A percentile compares a stretch with the other conserved stretches of the same genome.
Conservation (phyloP, 306 rosid genomes). For the Cucumis melo region DNA sequence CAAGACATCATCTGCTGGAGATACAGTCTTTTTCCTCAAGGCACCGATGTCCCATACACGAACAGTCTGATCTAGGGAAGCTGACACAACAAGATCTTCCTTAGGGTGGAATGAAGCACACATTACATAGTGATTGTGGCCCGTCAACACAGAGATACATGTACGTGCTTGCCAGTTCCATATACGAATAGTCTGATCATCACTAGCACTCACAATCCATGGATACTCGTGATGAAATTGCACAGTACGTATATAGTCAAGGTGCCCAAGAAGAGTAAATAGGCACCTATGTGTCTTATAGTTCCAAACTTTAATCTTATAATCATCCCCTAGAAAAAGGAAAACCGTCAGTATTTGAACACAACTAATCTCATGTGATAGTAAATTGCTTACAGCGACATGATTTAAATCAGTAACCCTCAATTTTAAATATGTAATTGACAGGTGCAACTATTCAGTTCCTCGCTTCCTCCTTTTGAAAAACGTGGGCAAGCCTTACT, state of each 20-base stretch:
- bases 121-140: constrained; percentile 96
- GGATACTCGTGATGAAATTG: constrained; percentile 96
- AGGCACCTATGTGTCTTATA: constrained; percentile 92
- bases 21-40: constrained; percentile 72
- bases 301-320: constrained; percentile 98
- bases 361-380: background rate
- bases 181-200: constrained; percentile 94
- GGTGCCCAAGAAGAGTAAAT: constrained; percentile 92
- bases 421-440: no score
- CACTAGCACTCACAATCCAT: constrained; percentile 97
- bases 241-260: constrained; percentile 93
- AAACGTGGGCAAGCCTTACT: no score
- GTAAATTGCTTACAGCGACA: background rate
- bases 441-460: no score
- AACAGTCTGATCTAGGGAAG: constrained; percentile 90
- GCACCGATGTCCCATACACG: constrained; percentile 98
- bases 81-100: constrained; percentile 90
- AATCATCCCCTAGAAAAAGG: constrained; percentile 74
- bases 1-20: constrained; percentile 83
- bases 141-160: constrained; percentile 86
- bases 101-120: constrained; percentile 91
- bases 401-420: no score
- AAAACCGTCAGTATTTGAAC: background rate
- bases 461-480: no score
- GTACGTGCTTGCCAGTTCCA: constrained; percentile 99